Base-by-base conservation (phyloP, 805 yeast species). In the Hanseniaspora osmophila region DNA sequence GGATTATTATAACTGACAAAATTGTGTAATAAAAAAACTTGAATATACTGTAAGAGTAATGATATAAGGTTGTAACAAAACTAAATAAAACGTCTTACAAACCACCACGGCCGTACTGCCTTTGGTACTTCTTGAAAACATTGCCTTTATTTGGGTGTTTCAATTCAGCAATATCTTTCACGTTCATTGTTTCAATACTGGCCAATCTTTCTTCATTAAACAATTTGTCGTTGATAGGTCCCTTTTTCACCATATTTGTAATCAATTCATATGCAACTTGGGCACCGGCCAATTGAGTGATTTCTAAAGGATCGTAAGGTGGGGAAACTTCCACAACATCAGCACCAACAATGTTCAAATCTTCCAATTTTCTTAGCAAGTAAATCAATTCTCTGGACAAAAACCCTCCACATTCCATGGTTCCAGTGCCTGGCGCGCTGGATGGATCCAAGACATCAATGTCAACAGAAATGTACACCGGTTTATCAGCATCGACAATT, bases 381-480 rank as follows among this genome's bases (percentile, higher is more conserved):
- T 70, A 63, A 49, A 79, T 69, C 33, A 81, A 63, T 56, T 82
- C 90, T 41, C 90, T 66, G 0, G 80, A 66, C 12, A 77, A 70
- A 68, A 80, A 73, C 2, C 92, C 92, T 13, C 87, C 92, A 3
- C 73, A 75, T 56, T 82, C 92, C 52, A 80, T 74, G 3, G 92
- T 82, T 10, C 92, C 92, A 0, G 90, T 81, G 1, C 84, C 88
- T 13, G 88, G 84, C 2, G 85, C 85, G 43, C 68, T 64, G 5
- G 82, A 76, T 0, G 87, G 87, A 55, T 82, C 92, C 48, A 82
- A 66, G 2, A 78, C 82, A 56, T 79, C 86, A 41, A 83, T 78
- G 59, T 84, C 94, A n/a, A 84, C 81, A 17, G 85, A 77, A 38
- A 84, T 65, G 54, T 81, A 84, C 0, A 83, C 83, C 10, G 92